Base-by-base conservation (phyloP, 2,329 filamentous ascomycete genomes). In the Bimuria novae-zelandiae region DNA sequence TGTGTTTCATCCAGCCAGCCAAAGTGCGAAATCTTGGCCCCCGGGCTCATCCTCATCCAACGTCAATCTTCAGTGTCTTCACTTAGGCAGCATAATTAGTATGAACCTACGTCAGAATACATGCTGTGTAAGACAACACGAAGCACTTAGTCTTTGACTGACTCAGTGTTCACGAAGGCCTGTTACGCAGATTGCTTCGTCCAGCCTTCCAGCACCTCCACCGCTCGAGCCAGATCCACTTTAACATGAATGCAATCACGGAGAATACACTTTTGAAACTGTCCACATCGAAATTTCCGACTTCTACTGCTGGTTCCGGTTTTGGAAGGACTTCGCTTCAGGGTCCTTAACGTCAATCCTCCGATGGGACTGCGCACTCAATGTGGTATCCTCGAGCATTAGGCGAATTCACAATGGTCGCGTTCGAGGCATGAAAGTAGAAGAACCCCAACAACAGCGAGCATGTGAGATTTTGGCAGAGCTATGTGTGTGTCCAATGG, bases 261-360 rank as follows among this genome's bases (percentile, higher is more conserved):
- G 44, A 39, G 33, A 47, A 39, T 21, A 47, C 19, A 11, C n/a
- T 16, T 27, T 37, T 42, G 37, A 44, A 51, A 33, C 25, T 12
- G 12, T 41, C 25, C 19, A 40, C 17, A 32, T 17, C 30, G 27
- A 49, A 49, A 49, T 49, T 42, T 49, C 46, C 46, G 46, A 49
- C 14, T 10, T 25, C 21, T 42, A 33, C 14, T 40, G 11, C 23
- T n/a, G 37, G 7, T 23, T 25, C 36, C 46, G 36, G 25, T 19
- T 41, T 41, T 19, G 25, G 35, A 22, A 49, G 29, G 25, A 14
- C 36, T 43, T 50, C 48, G 30, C 21, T 50, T 32, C 35, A 32
- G 12, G 36, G 35, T 21, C 46, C 46, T n/a, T 33, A 3, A 29
- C 37, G 27, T n/a, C 27, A 33, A 49, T 40, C 17, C 35, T 49